A percentile compares a stretch with the other conserved stretches of the same genome.
Conservation (phyloP, 306 rosid genomes). For the Elaeagnus macrophylla region DNA sequence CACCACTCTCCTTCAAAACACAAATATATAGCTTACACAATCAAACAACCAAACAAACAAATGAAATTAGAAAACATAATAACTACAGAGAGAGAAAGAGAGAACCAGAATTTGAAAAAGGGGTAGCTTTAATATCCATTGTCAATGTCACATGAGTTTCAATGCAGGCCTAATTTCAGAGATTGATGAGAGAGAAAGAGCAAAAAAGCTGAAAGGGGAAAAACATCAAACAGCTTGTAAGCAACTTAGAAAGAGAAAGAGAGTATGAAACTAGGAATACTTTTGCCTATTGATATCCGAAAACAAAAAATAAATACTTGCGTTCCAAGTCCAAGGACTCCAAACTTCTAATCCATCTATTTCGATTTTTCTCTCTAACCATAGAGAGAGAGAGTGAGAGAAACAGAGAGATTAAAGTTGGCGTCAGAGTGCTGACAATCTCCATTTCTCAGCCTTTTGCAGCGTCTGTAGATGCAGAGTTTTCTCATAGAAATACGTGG, state of each 20-base stretch:
- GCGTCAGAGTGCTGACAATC: slow-evolving; percentile 45
- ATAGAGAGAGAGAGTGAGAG: neutral
- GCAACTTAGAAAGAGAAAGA: neutral
- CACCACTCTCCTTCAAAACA: slow-evolving; percentile 17
- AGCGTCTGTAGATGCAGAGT: neutral
- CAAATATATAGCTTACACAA: neutral
- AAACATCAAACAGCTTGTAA: slow-evolving; percentile 1
- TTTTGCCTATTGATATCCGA: too few species aligned
- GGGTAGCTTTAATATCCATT: slow-evolving; percentile 6
- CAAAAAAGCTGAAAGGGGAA: slow-evolving; percentile 4
- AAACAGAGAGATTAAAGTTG: slow-evolving; percentile 22
- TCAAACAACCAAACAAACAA: neutral
- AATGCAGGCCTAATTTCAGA: neutral
- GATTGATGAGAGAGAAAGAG: neutral
- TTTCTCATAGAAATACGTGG: neutral
- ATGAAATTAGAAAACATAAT: neutral
- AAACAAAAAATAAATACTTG: too few species aligned
- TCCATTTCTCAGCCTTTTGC: slow-evolving; percentile 17
- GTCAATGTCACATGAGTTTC: slow-evolving; percentile 4
- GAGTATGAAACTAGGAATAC: neutral
- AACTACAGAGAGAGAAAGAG: slow-evolving; percentile 8
- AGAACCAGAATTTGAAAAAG: slow-evolving; percentile 2
- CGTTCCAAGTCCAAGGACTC: neutral
- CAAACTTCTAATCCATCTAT: neutral
- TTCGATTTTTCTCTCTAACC: neutral